A percentile compares a stretch with the other conserved stretches of the same genome.
These are phyloP conservation scores for Hondaea fermentalgiana DNA, from an alignment of 108 stramenopile species.

Conservation along the genomic window DNA sequence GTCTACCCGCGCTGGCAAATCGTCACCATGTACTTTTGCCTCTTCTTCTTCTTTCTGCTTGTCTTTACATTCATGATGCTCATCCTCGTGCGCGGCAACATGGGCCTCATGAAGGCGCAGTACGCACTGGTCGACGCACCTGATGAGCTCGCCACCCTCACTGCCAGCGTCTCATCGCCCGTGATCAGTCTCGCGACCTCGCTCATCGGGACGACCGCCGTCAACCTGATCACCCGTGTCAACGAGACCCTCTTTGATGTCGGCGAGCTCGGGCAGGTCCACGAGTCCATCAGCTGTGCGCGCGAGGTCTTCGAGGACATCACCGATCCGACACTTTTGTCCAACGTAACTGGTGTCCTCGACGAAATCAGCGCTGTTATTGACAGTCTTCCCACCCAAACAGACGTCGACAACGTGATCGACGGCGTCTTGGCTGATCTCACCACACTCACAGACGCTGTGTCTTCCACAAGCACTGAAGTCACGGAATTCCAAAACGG, in stretches of 20 bases:
- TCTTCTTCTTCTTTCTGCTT: background rate
- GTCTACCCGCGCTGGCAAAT: conserved; percentile 2
- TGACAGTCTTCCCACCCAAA: background rate
- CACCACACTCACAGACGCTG: background rate
- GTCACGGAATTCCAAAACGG: background rate
- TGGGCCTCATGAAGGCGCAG: background rate
- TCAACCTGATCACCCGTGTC: background rate
- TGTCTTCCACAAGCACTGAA: background rate
- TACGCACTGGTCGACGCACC: background rate
- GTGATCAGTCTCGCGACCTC: background rate
- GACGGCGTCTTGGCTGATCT: background rate
- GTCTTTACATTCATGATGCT: background rate
- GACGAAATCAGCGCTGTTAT: background rate
- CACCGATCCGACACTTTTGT: background rate
- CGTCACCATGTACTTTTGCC: background rate
- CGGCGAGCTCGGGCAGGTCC: background rate
- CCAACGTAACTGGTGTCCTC: background rate
- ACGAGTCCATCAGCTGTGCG: background rate
- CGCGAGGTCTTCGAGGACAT: background rate
- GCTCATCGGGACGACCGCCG: background rate
- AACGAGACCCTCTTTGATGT: background rate
- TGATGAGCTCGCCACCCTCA: background rate
- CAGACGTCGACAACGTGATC: background rate
- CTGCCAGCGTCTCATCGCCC: background rate
- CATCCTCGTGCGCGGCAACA: background rate